Base-by-base conservation (phyloP, 768 basidiomycete genomes). In the Gymnopilus junonius region DNA sequence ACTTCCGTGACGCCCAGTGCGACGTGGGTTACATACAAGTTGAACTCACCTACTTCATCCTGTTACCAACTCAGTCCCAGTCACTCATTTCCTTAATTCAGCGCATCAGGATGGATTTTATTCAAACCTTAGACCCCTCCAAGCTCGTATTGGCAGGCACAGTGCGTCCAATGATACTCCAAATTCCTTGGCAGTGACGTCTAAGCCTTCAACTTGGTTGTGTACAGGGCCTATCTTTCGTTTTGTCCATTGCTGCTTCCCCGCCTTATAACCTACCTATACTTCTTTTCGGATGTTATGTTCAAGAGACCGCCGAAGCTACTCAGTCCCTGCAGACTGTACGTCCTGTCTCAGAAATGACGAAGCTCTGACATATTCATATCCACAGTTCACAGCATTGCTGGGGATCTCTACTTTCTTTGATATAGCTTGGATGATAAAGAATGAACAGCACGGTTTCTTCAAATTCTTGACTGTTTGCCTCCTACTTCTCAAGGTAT, bases 211-310 rank as follows among this genome's bases (percentile, higher is more conserved):
- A 8, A 31, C 37, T 14, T 8, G 8, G 20, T 20, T 11, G 1
- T 25, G 21, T 55, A 21, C 53, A 93, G 92, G 80, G 76, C 27
- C 74, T 94, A 27, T 87, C 91, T 14, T 88, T 91, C 65, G 53
- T 82, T 48, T 76, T 85, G 46, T 79, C 80, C 45, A 80, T 88
- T 4, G 90, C 87, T 70, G 66, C 78, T 0, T 76, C 85, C 0
- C 90, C 92, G 1, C 71, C 81, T 1, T 95, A 95, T 74, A 95
- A 95, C 71, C 79, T 95, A 21, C 87, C 93, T n/a, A 80, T 95
- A 56, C 90, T 93, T 65, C 81, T 95, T 25, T 94, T 93, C 64
- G 93, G 93, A 0, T 76, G 79, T 1, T 88, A 92, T 73, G 87
- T 83, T 0, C 88, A 91, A 69, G 93, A 94, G 69, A 85, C 81